A percentile compares a stretch with the other conserved stretches of the same genome.
Evolutionary conservation across 2,329 filamentous ascomycete genomes (phyloP).

Genomic region (Stromatinia cepivora): DNA sequence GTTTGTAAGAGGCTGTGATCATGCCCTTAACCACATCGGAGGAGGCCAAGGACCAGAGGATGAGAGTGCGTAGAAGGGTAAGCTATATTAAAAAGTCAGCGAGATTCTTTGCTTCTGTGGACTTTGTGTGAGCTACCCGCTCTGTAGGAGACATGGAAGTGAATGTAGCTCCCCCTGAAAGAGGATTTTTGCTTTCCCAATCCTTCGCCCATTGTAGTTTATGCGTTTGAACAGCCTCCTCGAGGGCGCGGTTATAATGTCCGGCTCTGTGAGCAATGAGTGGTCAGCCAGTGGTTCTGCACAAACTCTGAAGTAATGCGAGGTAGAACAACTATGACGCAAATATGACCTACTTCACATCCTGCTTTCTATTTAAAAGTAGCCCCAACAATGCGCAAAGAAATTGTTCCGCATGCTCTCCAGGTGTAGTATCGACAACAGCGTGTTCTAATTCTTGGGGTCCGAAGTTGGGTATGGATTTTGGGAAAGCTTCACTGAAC

Average conservation of each 20-base stretch:
- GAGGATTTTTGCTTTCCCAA: conserved; percentile 82
- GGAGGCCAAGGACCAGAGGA: conserved; percentile 85
- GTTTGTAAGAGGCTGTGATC: conserved; percentile 86
- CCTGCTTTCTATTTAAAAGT: conserved; percentile 94
- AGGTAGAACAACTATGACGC: neutral
- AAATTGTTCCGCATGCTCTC: conserved; percentile 82
- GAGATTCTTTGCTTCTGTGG: neutral
- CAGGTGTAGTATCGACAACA: conserved; percentile 73
- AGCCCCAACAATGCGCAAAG: conserved; percentile 86
- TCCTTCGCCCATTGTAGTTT: conserved; percentile 82
- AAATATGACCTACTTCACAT: conserved; percentile 78
- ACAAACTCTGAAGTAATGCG: neutral
- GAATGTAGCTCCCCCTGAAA: conserved; percentile 79
- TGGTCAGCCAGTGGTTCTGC: conserved; percentile 24
- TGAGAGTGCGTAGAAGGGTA: conserved; percentile 57
- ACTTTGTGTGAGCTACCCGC: conserved; percentile 57
- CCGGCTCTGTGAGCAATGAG: conserved; percentile 63
- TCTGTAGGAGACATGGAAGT: conserved; percentile 77
- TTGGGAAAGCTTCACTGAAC: conserved; percentile 85
- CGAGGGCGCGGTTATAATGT: conserved; percentile 88
- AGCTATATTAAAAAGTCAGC: conserved; percentile 18
- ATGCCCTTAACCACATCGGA: conserved; percentile 80
- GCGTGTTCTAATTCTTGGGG: conserved; percentile 94
- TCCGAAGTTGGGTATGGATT: conserved; percentile 84
- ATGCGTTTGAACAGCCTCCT: conserved; percentile 86